Evolutionary conservation across 306 rosid genomes (phyloP), one percentile per base, ranked within the genome.

Genomic region (Cajanus cajan): DNA sequence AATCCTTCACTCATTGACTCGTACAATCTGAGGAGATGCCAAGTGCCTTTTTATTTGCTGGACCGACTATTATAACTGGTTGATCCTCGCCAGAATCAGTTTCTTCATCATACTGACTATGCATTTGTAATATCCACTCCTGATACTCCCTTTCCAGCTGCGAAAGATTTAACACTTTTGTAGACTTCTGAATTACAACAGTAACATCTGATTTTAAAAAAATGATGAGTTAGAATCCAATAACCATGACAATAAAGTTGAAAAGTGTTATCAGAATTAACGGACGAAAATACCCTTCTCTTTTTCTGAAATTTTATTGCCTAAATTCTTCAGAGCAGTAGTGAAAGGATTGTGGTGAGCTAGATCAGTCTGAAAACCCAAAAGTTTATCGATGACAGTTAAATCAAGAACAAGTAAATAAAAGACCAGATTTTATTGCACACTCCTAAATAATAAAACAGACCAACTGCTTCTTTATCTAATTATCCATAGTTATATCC

Each of bases 111-210:
- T 82, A 88, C 19, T 0, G 72, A n/a, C 16, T 61, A 41, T 90
- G 93, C 96, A 90, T 90, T 8, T 75, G 61, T 76, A 87, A 67
- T 47, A 91, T 76, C 96, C 96, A 91, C 0, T 86, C 87, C 50
- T 76, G 87, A 34, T 91, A 89, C 59, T 84, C 88, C 18, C 24
- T 84, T 48, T 85, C 90, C 14, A 90, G 63, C 59, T 85, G 90
- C 33, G 2, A 36, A 50, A 71, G 85, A 82, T 58, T 82, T 61
- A 87, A 48, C 6, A 16, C 19, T 36, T 78, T 90, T 36, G 74
- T 79, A 57, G 34, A 83, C 52, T 48, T 85, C 22, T 11, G 24
- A 36, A 90, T 83, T 80, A 82, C 16, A 16, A 85, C 62, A 1
- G 33, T 48, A 43, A 86, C 37, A 34, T 61, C 92, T 47, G 70